Conservation (phyloP, 495 filamentous ascomycete species). For the Haplographium delicatum region DNA sequence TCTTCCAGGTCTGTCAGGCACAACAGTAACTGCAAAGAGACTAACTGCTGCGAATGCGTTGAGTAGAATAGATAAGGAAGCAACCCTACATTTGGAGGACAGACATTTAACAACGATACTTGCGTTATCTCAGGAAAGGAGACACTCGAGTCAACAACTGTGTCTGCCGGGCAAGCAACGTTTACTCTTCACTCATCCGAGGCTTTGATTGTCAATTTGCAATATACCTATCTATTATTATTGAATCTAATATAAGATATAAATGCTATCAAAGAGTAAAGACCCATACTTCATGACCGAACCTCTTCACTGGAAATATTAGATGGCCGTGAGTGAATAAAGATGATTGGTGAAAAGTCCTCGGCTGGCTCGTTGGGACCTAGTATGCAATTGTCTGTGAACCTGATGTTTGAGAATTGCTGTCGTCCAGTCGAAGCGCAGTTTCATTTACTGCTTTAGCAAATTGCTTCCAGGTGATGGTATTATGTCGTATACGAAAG, state of each 20-base stretch:
- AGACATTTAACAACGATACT: constrained; percentile 46
- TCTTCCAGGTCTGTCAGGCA: constrained; percentile 36
- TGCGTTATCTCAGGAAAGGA: constrained; percentile 42
- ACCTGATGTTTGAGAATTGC: not conserved
- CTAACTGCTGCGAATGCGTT: constrained; percentile 46
- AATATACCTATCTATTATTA: too few relatives aligned
- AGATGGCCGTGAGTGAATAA: too few relatives aligned
- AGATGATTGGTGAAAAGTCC: too few relatives aligned
- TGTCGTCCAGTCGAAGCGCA: not conserved
- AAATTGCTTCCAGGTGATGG: not conserved
- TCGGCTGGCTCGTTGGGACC: not conserved
- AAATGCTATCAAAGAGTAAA: too few relatives aligned
- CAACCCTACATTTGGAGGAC: constrained; percentile 45
- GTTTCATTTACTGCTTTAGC: not conserved
- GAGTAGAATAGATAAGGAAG: constrained; percentile 44
- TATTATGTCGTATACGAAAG: not conserved
- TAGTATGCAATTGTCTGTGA: not conserved
- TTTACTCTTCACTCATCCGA: constrained; percentile 47
- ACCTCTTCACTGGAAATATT: too few relatives aligned
- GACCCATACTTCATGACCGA: too few relatives aligned
- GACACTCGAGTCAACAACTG: constrained; percentile 34
- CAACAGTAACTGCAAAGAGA: constrained; percentile 43
- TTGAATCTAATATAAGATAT: too few relatives aligned
- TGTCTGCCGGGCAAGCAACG: constrained; percentile 37
- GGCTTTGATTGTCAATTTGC: constrained; percentile 51